Percentiles rank a stretch among this genome's conserved stretches.
phyloP scores from a whole-genome alignment of 345 rosid species.

The Abelmoschus esculentus region DNA sequence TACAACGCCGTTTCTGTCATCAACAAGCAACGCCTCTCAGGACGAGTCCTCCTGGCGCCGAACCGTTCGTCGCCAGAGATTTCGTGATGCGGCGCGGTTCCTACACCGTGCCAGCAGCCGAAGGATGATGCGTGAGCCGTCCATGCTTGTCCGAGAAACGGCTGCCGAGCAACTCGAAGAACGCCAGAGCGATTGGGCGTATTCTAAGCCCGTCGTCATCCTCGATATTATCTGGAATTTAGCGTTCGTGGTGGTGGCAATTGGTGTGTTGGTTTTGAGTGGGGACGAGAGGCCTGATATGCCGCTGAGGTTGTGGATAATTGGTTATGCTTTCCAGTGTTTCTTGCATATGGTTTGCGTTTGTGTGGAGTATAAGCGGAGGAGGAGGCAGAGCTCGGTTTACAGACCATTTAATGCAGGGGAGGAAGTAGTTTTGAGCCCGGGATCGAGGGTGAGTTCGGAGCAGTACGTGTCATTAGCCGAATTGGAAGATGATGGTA shows the following conservation, averaged over 20 bases:
- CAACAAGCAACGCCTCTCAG: constrained; percentile 14
- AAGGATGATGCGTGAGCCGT: constrained; percentile 86
- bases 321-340: constrained; percentile 80
- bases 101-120: constrained; percentile 86
- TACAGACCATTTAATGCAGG: constrained; percentile 25
- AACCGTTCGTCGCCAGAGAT: constrained; percentile 55
- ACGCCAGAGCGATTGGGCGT: constrained; percentile 98
- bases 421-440: constrained; percentile 44
- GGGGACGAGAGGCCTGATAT: constrained; percentile 49
- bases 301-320: constrained; percentile 83
- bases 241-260: constrained; percentile 70
- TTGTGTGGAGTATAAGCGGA: constrained; percentile 61
- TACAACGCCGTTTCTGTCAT: constrained; percentile 51
- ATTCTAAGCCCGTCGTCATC: constrained; percentile 84
- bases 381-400: constrained; percentile 40
- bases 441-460: constrained; percentile 40
- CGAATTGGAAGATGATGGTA: constrained; percentile 50
- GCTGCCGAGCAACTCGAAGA: constrained; percentile 97
- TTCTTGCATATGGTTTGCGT: constrained; percentile 81
- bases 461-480: constrained; percentile 57
- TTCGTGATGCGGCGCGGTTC: constrained; percentile 75
- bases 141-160: constrained; percentile 84
- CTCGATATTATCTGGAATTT: constrained; percentile 82
- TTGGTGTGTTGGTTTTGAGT: constrained; percentile 52
- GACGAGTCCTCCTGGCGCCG: constrained; percentile 25